A percentile compares a stretch with the other conserved stretches of the same genome.
Evolutionary conservation across 495 filamentous ascomycete genomes (phyloP).

Genomic region (Beverwykella pulmonaria): DNA sequence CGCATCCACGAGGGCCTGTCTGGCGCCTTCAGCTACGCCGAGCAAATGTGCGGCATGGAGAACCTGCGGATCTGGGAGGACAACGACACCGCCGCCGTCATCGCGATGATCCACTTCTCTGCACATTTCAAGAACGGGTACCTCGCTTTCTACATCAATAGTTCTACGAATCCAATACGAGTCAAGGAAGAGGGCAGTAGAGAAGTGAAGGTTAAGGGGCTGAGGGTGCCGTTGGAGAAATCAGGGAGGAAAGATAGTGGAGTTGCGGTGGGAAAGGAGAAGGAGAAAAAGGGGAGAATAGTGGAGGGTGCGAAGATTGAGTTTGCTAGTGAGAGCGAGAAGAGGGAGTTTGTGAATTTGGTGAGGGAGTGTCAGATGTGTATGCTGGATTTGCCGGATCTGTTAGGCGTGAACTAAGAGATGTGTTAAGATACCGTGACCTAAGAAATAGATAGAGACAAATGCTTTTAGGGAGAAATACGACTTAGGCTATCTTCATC

Average conservation of each 20-base stretch:
- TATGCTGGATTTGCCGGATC: constrained; percentile 40
- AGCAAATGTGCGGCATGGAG: constrained; percentile 50
- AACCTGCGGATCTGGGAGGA: constrained; percentile 49
- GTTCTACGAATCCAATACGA: constrained; percentile 35
- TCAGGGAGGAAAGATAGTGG: constrained; percentile 28
- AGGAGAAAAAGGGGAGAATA: constrained; percentile 29
- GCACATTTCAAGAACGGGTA: constrained; percentile 46
- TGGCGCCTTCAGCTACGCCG: constrained; percentile 44
- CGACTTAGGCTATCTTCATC: too few relatives aligned
- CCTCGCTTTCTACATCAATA: constrained; percentile 45
- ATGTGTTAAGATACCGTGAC: background rate
- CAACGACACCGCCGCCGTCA: constrained; percentile 39
- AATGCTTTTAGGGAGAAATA: too few relatives aligned
- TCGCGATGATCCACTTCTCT: constrained; percentile 47
- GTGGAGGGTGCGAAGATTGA: constrained; percentile 42
- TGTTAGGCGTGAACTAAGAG: constrained; percentile 29
- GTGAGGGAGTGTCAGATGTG: constrained; percentile 39
- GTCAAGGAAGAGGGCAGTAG: constrained; percentile 43
- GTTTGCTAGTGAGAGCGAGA: constrained; percentile 45
- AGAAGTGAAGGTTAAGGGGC: constrained; percentile 44
- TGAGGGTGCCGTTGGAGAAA: constrained; percentile 41
- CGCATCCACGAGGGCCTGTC: constrained; percentile 46
- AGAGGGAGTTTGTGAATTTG: constrained; percentile 39
- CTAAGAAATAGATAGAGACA: too few relatives aligned
- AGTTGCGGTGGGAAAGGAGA: constrained; percentile 1